Conservation (phyloP, 192 early-diverging fungal species). For the Coemansia sp. region DNA sequence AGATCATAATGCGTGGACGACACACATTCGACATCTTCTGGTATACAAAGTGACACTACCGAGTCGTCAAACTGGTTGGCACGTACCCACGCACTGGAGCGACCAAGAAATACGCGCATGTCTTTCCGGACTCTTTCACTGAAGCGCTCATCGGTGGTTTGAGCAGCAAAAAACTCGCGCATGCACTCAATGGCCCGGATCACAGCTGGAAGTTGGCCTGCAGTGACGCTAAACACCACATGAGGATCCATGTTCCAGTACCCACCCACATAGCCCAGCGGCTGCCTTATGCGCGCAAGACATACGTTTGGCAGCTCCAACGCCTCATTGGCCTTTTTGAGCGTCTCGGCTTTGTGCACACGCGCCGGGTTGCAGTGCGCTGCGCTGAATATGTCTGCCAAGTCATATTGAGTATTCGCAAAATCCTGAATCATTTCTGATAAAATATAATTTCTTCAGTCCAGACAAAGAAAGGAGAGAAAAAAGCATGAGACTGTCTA, state of each 20-base stretch:
- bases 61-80: slow-evolving; percentile 22
- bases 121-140: slow-evolving; percentile 4
- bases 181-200: slow-evolving; percentile 29
- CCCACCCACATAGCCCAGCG: slow-evolving; percentile 37
- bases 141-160: background rate
- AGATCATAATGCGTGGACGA: background rate
- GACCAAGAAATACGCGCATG: slow-evolving; percentile 21
- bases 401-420: background rate
- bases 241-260: slow-evolving; percentile 47
- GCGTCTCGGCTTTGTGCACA: slow-evolving; percentile 2
- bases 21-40: background rate
- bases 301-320: slow-evolving; percentile 24
- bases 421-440: background rate
- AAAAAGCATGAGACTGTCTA: no score
- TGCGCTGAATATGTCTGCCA: background rate
- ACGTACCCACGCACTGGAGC: slow-evolving; percentile 20
- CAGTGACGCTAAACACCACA: slow-evolving; percentile 20
- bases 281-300: slow-evolving; percentile 37
- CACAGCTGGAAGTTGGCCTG: slow-evolving; percentile 22
- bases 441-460: background rate
- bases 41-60: background rate
- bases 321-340: slow-evolving; percentile 7
- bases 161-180: slow-evolving; percentile 15
- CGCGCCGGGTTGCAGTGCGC: background rate
- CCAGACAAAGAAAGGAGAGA: no score